Percentiles rank a stretch among this genome's conserved stretches.
Evolutionary conservation across 352 stramenopile species (phyloP).

Genomic region (Phytophthora macrochlamydospora): DNA sequence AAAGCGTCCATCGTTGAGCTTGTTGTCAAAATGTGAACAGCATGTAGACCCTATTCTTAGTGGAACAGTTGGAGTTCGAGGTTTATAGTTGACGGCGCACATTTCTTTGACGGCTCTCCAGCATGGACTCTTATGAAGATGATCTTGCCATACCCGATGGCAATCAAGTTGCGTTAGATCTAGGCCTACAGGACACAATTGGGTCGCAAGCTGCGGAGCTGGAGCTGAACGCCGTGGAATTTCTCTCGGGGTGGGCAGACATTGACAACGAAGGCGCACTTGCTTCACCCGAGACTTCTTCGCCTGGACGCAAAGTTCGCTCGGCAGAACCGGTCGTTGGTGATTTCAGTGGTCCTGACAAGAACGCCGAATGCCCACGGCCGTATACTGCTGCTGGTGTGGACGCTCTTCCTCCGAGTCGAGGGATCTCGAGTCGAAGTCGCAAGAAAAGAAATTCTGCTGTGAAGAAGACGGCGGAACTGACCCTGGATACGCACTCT

Average conservation of each 20-base stretch:
- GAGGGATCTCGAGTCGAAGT: background rate
- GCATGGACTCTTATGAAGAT: no score
- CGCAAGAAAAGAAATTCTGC: conserved; percentile 15
- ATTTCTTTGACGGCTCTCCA: no score
- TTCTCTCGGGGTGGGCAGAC: background rate
- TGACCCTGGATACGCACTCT: background rate
- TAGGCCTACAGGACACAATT: no score
- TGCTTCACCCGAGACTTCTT: background rate
- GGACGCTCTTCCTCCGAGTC: conserved; percentile 5
- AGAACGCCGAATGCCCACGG: conserved; percentile 6
- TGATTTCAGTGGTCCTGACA: conserved; percentile 1
- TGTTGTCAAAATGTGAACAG: background rate
- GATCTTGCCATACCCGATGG: no score
- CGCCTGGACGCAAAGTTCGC: conserved; percentile 18
- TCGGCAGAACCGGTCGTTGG: conserved; percentile 12
- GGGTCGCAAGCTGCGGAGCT: no score
- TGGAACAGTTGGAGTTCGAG: no score
- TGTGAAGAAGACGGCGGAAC: conserved; percentile 9
- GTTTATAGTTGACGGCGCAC: no score
- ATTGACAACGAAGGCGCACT: background rate
- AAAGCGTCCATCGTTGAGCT: conserved; percentile 1
- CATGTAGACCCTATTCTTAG: no score
- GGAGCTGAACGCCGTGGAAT: no score
- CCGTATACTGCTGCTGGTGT: conserved; percentile 19
- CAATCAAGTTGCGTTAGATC: no score